phyloP scores from a whole-genome alignment of 2,329 filamentous ascomycete genomes.

The Hypoxylon sp. region DNA sequence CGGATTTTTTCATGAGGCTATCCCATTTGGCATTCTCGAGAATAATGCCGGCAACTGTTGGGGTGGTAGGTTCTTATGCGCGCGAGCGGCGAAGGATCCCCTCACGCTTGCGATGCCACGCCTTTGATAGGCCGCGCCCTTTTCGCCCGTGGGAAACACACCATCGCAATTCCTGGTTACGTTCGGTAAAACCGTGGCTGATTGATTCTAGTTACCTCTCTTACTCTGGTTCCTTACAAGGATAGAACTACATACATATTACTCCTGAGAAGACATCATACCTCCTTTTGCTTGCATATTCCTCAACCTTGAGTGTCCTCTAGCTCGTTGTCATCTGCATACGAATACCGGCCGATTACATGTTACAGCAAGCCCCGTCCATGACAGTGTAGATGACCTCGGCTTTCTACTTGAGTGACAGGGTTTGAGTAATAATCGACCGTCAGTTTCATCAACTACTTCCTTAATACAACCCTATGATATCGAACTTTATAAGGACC shows the following conservation, averaged over 20 bases:
- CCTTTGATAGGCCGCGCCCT: constrained; percentile 33
- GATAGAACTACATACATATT: constrained; percentile 5
- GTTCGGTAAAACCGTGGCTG: constrained; percentile 37
- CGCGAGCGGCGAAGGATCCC: constrained; percentile 39
- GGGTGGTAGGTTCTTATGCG: constrained; percentile 35
- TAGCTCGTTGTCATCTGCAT: constrained; percentile 28
- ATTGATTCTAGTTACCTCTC: constrained; percentile 24
- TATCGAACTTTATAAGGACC: constrained; percentile 5
- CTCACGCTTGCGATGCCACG: constrained; percentile 34
- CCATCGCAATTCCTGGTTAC: constrained; percentile 30
- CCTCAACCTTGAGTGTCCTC: constrained; percentile 20
- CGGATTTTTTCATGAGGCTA: constrained; percentile 19
- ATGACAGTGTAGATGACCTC: background rate
- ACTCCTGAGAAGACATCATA: constrained; percentile 25
- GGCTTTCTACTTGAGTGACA: constrained; percentile 11
- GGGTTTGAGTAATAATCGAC: constrained; percentile 11
- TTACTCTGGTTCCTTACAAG: constrained; percentile 15
- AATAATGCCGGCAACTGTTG: constrained; percentile 27
- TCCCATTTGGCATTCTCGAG: constrained; percentile 20
- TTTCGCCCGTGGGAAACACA: constrained; percentile 37
- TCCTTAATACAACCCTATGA: background rate
- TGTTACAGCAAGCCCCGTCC: constrained; percentile 9
- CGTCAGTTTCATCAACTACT: constrained; percentile 9
- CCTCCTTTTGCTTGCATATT: constrained; percentile 32
- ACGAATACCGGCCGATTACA: constrained; percentile 21